These are phyloP conservation scores for Populus tomentosa DNA, from an alignment of 441 rosid genomes.

Conservation along the genomic window DNA sequence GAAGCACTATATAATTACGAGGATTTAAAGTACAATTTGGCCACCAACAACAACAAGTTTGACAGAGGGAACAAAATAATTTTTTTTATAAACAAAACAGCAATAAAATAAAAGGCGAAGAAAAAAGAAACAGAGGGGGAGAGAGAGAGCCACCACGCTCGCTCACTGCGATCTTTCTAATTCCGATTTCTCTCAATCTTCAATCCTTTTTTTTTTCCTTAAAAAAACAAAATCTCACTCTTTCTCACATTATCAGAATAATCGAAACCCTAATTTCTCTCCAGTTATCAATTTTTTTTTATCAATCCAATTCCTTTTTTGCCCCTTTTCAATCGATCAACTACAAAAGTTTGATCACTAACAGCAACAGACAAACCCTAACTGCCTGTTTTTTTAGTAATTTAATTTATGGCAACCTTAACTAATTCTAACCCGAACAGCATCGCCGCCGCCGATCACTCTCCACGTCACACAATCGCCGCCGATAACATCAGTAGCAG, in stretches of 20 bases:
- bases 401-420: conserved; percentile 28
- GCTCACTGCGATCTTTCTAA: not conserved
- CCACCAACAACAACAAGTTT: not conserved
- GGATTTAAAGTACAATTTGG: not conserved
- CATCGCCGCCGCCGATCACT: conserved; percentile 13
- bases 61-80: not conserved
- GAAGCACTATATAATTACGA: no score
- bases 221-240: not conserved
- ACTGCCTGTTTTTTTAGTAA: conserved; percentile 5
- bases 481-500: not conserved
- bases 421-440: conserved; percentile 24
- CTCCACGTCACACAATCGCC: conserved; percentile 21
- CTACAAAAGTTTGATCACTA: not conserved
- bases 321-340: not conserved
- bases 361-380: conserved; percentile 28
- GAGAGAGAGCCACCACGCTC: not conserved
- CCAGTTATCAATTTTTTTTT: not conserved
- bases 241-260: not conserved
- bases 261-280: not conserved
- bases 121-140: not conserved
- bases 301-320: not conserved
- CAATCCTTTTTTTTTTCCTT: not conserved
- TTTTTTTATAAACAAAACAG: not conserved
- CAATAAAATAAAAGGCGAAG: not conserved
- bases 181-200: not conserved